Base-by-base conservation (phyloP, 805 yeast species). In the Starmerella floricola region DNA sequence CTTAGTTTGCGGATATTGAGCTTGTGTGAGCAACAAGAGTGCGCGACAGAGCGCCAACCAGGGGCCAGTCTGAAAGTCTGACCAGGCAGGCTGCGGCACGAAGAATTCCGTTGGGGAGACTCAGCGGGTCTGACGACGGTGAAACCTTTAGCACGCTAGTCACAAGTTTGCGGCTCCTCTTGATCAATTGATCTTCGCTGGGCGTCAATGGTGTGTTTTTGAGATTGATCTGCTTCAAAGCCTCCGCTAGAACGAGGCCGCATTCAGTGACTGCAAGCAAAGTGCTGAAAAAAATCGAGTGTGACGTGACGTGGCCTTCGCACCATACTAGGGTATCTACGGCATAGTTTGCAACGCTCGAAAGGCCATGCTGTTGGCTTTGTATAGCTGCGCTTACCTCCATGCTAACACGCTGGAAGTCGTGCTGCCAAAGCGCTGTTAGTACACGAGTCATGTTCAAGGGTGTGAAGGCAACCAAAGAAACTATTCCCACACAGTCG, bases 401-500 rank as follows among this genome's bases (percentile, higher is more conserved):
- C 13, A 36, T 35, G 38, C 60, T 60, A 59, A 63, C 60, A n/a
- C 55, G 58, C 5, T 45, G 47, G 56, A 62, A 67, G 36, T 64
- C 63, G 28, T 64, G 62, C 10, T 47, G 44, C 71, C 71, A 68
- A 41, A 68, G 52, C 8, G 57, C 55, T 27, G 58, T 64, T 42
- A 65, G 64, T 16, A 61, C 60, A n/a, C 54, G 54, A 6, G 63
- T 50, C 32, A 65, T 44, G 36, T 64, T 67, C 38, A 68, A 54
- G 41, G 57, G 54, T 24, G 53, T 55, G 48, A 55, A 62, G 48
- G 54, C 66, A 31, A 56, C 67, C 51, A 50, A 60, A 18, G 62
- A 63, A 36, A 57, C 60, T 32, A 67, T 48, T 8, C 67, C 63
- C 16, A 65, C 62, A n/a, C 69, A 64, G 36, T 66, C 71, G 41